Evolutionary conservation across 768 basidiomycete genomes (phyloP), one percentile per base, ranked within the genome.

Genomic region (Lyophyllum decastes): DNA sequence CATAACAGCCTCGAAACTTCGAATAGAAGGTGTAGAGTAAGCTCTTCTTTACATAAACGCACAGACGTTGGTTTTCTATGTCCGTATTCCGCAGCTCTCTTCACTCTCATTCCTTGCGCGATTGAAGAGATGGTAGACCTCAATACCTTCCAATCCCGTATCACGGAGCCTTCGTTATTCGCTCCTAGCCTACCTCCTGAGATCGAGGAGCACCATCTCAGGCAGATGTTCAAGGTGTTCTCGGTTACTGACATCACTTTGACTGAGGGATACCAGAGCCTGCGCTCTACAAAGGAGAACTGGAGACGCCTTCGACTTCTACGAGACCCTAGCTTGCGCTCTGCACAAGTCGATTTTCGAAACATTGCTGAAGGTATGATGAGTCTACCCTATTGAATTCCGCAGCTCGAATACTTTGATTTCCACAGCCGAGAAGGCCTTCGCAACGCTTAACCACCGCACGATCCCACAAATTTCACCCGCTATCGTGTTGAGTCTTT

Each of bases 361-460:
- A 16, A 55, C 22, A 27, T 48, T 11, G 54, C 22, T 25, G 33
- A 40, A 40, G 54, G 54, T 55, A 43, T 19, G 24, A 30, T 10
- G 1, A 27, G 7, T 30, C 2, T 49, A 11, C 27, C 24, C 6
- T 21, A 26, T 4, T 35, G 12, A 21, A 46, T 35, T 5, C 8
- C 26, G 46, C 33, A n/a, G 6, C 22, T 10, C 4, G 30, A 30
- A 4, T 30, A 10, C 30, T 17, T 3, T 16, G 21, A n/a, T 35
- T 16, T 22, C 2, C 4, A n/a, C 24, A 56, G 55, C 55, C 12
- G 48, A 56, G 25, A 56, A 56, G 16, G 55, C 55, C 11, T 33
- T 49, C 22, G 55, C 55, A 21, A 49, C 21, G 19, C 25, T 30
- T 3, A 49, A 56, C 33, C 19, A 16, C 14, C 55, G 49, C 5